Evolutionary conservation across 352 stramenopile species (phyloP).

Genomic region (Chrysophaeum taylorii): DNA sequence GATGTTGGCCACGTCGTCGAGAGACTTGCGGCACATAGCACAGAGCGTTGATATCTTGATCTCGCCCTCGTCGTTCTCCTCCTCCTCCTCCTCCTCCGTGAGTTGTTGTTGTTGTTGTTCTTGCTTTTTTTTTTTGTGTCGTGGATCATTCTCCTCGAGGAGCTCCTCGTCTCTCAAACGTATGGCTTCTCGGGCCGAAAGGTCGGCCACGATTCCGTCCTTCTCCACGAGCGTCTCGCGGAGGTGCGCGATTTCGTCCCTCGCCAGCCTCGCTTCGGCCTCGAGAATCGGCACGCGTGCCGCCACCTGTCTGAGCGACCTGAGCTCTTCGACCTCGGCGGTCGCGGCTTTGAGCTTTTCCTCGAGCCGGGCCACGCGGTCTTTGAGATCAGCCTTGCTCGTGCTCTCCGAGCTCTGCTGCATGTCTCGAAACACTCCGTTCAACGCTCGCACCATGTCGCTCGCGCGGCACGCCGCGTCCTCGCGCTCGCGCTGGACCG

Average conservation of each 20-base stretch:
- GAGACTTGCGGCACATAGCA: constrained; percentile 34
- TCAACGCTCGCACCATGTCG: constrained; percentile 79
- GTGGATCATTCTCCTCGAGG: background rate
- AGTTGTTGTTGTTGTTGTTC: constrained; percentile 20
- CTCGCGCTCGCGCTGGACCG: constrained; percentile 53
- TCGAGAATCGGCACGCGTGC: constrained; percentile 34
- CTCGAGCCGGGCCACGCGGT: constrained; percentile 50
- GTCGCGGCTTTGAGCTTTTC: constrained; percentile 21
- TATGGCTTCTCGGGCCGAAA: constrained; percentile 18
- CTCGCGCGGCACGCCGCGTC: constrained; percentile 63
- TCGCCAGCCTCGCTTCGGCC: constrained; percentile 51
- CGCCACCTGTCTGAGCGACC: constrained; percentile 3
- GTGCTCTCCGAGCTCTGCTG: constrained; percentile 73
- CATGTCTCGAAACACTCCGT: constrained; percentile 82
- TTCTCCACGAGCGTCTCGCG: constrained; percentile 16
- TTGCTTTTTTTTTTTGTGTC: background rate
- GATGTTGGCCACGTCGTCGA: constrained; percentile 37
- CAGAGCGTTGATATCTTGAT: constrained; percentile 30
- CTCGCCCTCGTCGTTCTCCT: constrained; percentile 10
- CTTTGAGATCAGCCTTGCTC: constrained; percentile 67
- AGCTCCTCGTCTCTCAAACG: constrained; percentile 21
- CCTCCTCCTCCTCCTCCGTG: constrained; percentile 21
- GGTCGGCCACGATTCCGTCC: constrained; percentile 14
- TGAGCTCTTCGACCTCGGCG: constrained; percentile 24
- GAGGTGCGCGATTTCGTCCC: background rate